Percentiles rank a stretch among this genome's conserved stretches.
Conservation (phyloP, 2,329 filamentous ascomycete species). For the Penicillium palitans region DNA sequence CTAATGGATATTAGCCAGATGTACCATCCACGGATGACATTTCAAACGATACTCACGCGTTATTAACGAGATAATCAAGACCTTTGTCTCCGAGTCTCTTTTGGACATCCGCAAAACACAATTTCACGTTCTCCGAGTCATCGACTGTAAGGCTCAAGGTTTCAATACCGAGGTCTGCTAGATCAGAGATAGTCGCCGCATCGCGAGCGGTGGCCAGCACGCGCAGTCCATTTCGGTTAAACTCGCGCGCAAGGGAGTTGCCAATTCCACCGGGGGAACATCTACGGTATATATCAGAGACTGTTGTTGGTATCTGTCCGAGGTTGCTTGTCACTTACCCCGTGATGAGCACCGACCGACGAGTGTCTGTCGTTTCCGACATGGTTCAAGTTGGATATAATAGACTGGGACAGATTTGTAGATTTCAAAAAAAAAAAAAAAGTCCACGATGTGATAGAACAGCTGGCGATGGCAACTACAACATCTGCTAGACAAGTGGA, state of each 20-base stretch:
- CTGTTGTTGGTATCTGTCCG: slow-evolving; percentile 2
- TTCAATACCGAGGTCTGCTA: slow-evolving; percentile 54
- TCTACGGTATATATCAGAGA: slow-evolving; percentile 18
- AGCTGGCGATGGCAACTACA: not conserved
- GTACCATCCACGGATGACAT: not conserved
- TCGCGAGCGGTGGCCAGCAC: slow-evolving; percentile 61
- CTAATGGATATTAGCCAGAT: slow-evolving; percentile 14
- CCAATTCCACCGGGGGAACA: slow-evolving; percentile 57
- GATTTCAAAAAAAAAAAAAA: too few species aligned
- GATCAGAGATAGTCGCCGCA: slow-evolving; percentile 50
- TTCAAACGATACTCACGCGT: slow-evolving; percentile 45
- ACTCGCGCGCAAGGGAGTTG: slow-evolving; percentile 58
- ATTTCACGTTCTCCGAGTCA: slow-evolving; percentile 49
- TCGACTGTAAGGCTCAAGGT: slow-evolving; percentile 58
- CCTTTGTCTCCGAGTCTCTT: slow-evolving; percentile 48
- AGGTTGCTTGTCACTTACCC: slow-evolving; percentile 35
- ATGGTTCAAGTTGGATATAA: slow-evolving; percentile 13
- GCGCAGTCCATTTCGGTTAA: slow-evolving; percentile 53
- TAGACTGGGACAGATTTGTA: not conserved
- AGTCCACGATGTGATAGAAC: not conserved
- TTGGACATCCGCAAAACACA: slow-evolving; percentile 50
- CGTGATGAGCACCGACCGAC: slow-evolving; percentile 45
- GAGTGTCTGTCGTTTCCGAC: slow-evolving; percentile 30
- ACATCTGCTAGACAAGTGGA: not conserved
- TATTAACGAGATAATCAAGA: slow-evolving; percentile 61